A percentile compares a stretch with the other conserved stretches of the same genome.
These are phyloP conservation scores for Murraya koenigii DNA, from an alignment of 345 rosid species.

Conservation along the genomic window DNA sequence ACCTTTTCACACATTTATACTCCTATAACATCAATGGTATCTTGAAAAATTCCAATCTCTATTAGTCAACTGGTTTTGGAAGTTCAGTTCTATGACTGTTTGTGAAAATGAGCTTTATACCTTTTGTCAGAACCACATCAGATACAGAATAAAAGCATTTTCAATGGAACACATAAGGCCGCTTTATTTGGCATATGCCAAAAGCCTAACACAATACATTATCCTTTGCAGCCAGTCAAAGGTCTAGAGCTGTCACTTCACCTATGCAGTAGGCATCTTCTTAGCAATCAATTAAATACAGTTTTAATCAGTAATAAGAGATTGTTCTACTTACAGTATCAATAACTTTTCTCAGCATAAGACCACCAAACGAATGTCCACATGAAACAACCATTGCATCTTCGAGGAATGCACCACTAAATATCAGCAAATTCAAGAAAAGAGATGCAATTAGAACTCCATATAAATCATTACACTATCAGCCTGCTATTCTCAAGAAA, in stretches of 20 bases:
- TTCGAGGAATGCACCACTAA: constrained; percentile 94
- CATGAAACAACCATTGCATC: constrained; percentile 93
- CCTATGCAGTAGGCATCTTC: background rate
- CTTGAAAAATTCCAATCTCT: background rate
- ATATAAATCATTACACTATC: constrained; percentile 1
- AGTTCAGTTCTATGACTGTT: background rate
- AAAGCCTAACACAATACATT: background rate
- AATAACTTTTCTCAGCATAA: constrained; percentile 84
- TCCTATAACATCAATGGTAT: background rate
- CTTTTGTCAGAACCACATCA: background rate
- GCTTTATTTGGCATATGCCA: constrained; percentile 4
- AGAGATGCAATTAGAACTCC: background rate
- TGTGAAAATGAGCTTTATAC: background rate
- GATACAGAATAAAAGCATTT: background rate
- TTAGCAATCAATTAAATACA: constrained; percentile 6
- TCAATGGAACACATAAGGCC: background rate
- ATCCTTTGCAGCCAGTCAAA: constrained; percentile 9
- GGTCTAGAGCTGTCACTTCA: background rate
- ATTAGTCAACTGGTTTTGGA: background rate
- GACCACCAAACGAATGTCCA: constrained; percentile 98
- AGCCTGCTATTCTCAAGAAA: background rate
- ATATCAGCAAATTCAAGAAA: constrained; percentile 22
- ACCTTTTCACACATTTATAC: background rate
- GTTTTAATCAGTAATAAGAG: background rate
- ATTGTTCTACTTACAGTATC: constrained; percentile 59